Base-by-base conservation (phyloP, 1,284 basidiomycete species). In the Porogramme epimiltina region DNA sequence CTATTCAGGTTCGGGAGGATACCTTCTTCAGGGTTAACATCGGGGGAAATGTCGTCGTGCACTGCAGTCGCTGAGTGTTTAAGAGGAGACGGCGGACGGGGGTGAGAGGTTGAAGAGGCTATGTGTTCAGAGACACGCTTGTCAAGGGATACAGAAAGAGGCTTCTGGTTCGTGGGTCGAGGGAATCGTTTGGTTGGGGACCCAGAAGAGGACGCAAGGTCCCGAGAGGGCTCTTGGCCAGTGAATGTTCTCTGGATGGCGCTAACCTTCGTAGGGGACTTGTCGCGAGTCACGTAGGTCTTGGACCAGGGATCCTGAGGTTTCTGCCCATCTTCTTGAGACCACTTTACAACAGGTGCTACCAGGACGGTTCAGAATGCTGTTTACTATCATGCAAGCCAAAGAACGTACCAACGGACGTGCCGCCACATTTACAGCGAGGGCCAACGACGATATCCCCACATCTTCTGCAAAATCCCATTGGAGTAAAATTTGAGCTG, bases 401-500 rank as follows among this genome's bases (percentile, higher is more conserved):
- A 13, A 43, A 37, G 28, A 25, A 62, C 70, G 52, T 41, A 90
- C 89, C 89, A 53, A 89, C 89, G 49, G 87, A 73, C 20, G 76
- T 73, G 47, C 89, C 89, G 59, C 89, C 89, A 69, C 89, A 91
- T 70, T 82, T 85, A 69, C 89, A 90, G 49, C 84, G 82, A 42
- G 72, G 68, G 40, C 82, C 84, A 40, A 75, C 64, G 24, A 91
- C 88, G 54, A 91, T 90, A 57, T 91, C 85, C 55, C 89, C 89
- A 61, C 89, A 91, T 68, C 87, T 77, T 56, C 87, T 78, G 70
- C 89, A 91, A 61, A 91, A 91, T 23, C 85, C 87, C 89, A 91
- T 91, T 16, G 40, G 56, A 37, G 49, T 20, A 45, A 26, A 15
- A n/a, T n/a, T n/a, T 13, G 41, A 18, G 16, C 33, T 15, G 31